Evolutionary conservation across 768 basidiomycete genomes (phyloP).

Genomic region (Favolaschia claudopus): DNA sequence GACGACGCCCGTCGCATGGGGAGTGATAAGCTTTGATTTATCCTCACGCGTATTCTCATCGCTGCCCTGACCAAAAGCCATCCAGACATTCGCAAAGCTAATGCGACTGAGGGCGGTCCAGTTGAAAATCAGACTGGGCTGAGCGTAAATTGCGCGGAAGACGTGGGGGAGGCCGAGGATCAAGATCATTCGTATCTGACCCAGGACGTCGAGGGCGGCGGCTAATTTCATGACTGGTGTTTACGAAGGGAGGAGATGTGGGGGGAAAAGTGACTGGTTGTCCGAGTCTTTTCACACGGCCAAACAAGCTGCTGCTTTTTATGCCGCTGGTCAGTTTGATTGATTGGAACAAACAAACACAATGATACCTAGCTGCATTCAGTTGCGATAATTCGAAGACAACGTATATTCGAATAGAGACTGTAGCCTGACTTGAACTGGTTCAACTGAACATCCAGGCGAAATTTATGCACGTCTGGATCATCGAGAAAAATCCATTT

Average conservation of each 20-base stretch:
- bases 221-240: not conserved
- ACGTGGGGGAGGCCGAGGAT: constrained; percentile 53
- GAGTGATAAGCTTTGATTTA: constrained; percentile 58
- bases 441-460: too few species aligned
- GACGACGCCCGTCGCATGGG: constrained; percentile 64
- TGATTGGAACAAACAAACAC: constrained; percentile 9
- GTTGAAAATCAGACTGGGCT: constrained; percentile 54
- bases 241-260: not conserved
- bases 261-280: not conserved
- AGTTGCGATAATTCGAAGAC: too few species aligned
- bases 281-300: not conserved
- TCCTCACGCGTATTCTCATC: constrained; percentile 48
- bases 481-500: too few species aligned
- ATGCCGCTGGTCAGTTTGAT: not conserved
- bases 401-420: too few species aligned
- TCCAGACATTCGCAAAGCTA: constrained; percentile 69
- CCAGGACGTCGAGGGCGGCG: constrained; percentile 3
- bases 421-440: too few species aligned
- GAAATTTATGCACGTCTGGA: too few species aligned
- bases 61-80: constrained; percentile 50
- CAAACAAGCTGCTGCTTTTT: not conserved
- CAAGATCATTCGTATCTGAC: constrained; percentile 43
- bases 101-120: constrained; percentile 55
- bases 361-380: too few species aligned
- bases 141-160: constrained; percentile 25